A percentile compares a stretch with the other conserved stretches of the same genome.
These are phyloP conservation scores for Massariosphaeria phaeospora DNA, from an alignment of 495 filamentous ascomycete species.

Conservation along the genomic window DNA sequence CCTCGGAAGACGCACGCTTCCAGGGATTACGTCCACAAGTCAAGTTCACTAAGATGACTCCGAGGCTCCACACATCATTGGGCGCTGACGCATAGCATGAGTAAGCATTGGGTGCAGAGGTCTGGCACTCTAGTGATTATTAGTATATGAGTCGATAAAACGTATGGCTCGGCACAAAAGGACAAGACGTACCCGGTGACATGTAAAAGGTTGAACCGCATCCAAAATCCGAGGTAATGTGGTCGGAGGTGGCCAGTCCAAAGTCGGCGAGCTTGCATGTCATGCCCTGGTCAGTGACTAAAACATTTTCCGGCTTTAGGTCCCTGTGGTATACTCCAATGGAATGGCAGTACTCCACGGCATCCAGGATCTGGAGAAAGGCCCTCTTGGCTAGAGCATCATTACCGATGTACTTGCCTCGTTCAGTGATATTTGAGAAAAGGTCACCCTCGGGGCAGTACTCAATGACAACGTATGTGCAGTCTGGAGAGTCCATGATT, in stretches of 20 bases:
- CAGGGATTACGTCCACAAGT: slow-evolving; percentile 98
- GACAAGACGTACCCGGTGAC: slow-evolving; percentile 75
- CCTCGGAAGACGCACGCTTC: slow-evolving; percentile 89
- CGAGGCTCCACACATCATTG: slow-evolving; percentile 97
- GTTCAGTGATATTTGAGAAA: slow-evolving; percentile 94
- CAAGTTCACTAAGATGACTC: slow-evolving; percentile 95
- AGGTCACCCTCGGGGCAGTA: slow-evolving; percentile 96
- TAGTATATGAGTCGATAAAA: slow-evolving; percentile 31
- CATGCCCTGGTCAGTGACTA: slow-evolving; percentile 80
- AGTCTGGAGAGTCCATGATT: slow-evolving; percentile 89
- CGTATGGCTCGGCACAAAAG: slow-evolving; percentile 28
- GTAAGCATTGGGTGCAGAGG: slow-evolving; percentile 69
- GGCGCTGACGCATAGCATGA: slow-evolving; percentile 84
- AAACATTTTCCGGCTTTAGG: slow-evolving; percentile 95
- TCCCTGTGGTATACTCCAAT: slow-evolving; percentile 96
- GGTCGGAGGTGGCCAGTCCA: slow-evolving; percentile 82
- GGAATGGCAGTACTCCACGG: slow-evolving; percentile 90
- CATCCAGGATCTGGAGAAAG: slow-evolving; percentile 96
- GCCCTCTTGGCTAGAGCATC: slow-evolving; percentile 79
- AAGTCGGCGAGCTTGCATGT: slow-evolving; percentile 97
- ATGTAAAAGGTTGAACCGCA: slow-evolving; percentile 99
- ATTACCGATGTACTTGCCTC: slow-evolving; percentile 86
- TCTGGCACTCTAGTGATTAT: slow-evolving; percentile 74
- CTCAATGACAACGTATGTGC: slow-evolving; percentile 94
- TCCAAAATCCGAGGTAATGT: slow-evolving; percentile 85